phyloP scores from a whole-genome alignment of 2,329 filamentous ascomycete species.

The Rhynchosporium agropyri region DNA sequence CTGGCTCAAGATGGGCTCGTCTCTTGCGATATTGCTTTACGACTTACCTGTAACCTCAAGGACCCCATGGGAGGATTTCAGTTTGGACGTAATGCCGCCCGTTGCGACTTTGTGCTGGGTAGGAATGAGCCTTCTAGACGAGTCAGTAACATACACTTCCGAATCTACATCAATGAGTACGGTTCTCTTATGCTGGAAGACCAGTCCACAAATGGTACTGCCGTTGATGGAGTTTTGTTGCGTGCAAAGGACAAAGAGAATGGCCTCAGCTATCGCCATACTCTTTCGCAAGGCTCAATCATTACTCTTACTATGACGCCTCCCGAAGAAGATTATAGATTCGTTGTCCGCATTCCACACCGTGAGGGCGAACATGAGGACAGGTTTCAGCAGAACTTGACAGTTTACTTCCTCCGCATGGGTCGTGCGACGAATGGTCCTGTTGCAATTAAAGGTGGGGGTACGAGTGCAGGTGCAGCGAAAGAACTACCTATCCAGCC shows the following conservation, averaged over 20 bases:
- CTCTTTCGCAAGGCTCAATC: constrained; percentile 40
- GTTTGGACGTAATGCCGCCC: constrained; percentile 75
- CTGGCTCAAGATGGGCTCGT: constrained; percentile 30
- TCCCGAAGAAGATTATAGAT: constrained; percentile 64
- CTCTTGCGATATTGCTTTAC: constrained; percentile 70
- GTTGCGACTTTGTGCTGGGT: constrained; percentile 73
- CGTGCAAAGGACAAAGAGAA: constrained; percentile 53
- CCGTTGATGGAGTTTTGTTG: constrained; percentile 75
- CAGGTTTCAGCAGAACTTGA: constrained; percentile 69
- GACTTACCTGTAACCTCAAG: constrained; percentile 74
- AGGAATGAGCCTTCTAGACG: constrained; percentile 68
- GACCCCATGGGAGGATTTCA: constrained; percentile 73
- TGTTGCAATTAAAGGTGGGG: constrained; percentile 6
- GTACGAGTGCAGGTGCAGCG: constrained; percentile 7
- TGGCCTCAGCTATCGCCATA: constrained; percentile 43
- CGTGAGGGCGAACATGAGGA: constrained; percentile 67
- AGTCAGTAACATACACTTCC: constrained; percentile 94
- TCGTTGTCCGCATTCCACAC: constrained; percentile 82
- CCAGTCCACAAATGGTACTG: constrained; percentile 91
- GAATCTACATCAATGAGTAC: constrained; percentile 86
- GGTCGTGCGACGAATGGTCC: constrained; percentile 26
- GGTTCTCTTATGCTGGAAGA: constrained; percentile 92
- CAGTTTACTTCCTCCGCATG: constrained; percentile 60
- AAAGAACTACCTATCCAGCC: neutral
- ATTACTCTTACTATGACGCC: constrained; percentile 41